Base-by-base conservation (phyloP, 768 basidiomycete species). In the Psilocybe sp. region DNA sequence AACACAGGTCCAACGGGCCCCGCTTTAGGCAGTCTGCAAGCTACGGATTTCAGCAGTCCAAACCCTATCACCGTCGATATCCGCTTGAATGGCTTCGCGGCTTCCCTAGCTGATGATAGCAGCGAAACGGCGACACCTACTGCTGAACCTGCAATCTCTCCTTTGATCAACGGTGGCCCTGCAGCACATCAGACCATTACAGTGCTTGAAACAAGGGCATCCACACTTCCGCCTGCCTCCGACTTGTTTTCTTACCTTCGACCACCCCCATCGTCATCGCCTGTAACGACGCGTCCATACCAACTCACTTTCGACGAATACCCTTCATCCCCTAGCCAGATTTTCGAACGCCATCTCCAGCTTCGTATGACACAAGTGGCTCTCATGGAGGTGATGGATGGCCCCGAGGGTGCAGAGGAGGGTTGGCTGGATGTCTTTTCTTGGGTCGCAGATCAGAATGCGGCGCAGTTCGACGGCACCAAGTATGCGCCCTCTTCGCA, bases 361-460 rank as follows among this genome's bases (percentile, higher is more conserved):
- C 66, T 98, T 31, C 76, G 93, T 28, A 89, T 96, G 79, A 89
- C 93, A 0, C 85, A 90, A 61, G 83, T 87, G 42, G 82, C 85
- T 5, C 69, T 98, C 43, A 77, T 79, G 14, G 97, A 98, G 68
- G 79, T 85, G 33, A 78, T 89, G 14, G 87, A 93, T 34, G 96
- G 97, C 0, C 78, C 92, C 0, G 92, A 95, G 58, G 81, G 83
- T 36, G 94, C 93, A 0, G 85, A 88, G 53, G 69, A 72, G 14
- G 84, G 82, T 49, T 94, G 92, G 81, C 72, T 92, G 13, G 91
- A 92, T 20, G 77, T 92, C 7, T 96, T 95, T 64, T 71, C 79
- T 4, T 97, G 89, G 88, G 85, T 93, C 60, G 85, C 92, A 0
- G 85, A 84, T 49, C 72, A 75, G 57, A 76, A 64, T 40, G 66